These are phyloP conservation scores for Boletus sensibilis DNA, from an alignment of 768 basidiomycete genomes.

Conservation along the genomic window DNA sequence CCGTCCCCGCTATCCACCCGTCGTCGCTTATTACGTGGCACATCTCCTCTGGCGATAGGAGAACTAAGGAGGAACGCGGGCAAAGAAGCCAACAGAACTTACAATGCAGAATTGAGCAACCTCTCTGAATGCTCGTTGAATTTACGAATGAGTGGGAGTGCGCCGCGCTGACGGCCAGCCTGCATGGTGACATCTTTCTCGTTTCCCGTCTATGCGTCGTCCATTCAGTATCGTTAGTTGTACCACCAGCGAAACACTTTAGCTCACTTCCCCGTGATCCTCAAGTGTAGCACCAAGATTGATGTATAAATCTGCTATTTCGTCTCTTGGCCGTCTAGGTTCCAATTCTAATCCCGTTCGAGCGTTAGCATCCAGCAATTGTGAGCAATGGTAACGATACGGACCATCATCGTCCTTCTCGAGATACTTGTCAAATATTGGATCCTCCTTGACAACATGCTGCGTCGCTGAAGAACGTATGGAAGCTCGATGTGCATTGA, in stretches of 20 bases:
- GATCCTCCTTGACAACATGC: conserved; percentile 84
- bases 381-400: conserved; percentile 20
- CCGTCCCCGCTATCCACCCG: conserved; percentile 44
- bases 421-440: conserved; percentile 95
- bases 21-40: conserved; percentile 58
- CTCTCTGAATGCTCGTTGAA: conserved; percentile 98
- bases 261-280: conserved; percentile 81
- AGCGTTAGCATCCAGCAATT: background rate
- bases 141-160: conserved; percentile 89
- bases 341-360: conserved; percentile 56
- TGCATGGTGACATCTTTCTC: conserved; percentile 94
- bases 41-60: conserved; percentile 46
- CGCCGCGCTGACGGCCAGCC: conserved; percentile 83
- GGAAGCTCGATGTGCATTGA: conserved; percentile 92
- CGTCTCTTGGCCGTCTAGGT: conserved; percentile 66
- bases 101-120: conserved; percentile 79
- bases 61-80: background rate
- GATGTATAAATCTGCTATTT: conserved; percentile 72
- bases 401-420: conserved; percentile 93
- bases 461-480: conserved; percentile 83
- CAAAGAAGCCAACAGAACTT: conserved; percentile 21
- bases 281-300: conserved; percentile 86
- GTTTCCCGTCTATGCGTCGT: conserved; percentile 69
- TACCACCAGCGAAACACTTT: background rate
- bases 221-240: background rate